These are phyloP conservation scores for Yamadazyma epiphylla DNA, from an alignment of 1,139 yeast species.

Conservation along the genomic window DNA sequence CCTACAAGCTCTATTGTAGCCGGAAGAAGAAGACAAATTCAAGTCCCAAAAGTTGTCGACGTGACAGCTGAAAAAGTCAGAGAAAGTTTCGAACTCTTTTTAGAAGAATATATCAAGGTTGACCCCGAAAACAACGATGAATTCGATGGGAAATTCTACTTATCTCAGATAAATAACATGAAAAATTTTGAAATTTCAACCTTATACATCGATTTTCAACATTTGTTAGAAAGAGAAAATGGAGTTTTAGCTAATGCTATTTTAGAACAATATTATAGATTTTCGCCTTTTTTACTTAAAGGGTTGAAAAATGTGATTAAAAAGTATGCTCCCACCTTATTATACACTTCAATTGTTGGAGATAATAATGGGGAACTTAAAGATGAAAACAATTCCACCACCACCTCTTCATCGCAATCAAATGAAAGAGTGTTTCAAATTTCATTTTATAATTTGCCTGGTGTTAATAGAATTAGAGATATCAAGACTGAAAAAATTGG, in stretches of 20 bases:
- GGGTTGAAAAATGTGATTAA: slow-evolving; percentile 74
- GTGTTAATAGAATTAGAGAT: slow-evolving; percentile 83
- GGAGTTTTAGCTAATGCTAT: slow-evolving; percentile 91
- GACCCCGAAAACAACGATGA: slow-evolving; percentile 30
- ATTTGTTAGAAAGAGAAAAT: slow-evolving; percentile 69
- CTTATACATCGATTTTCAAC: slow-evolving; percentile 80
- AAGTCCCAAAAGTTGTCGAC: slow-evolving; percentile 85
- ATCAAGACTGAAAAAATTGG: slow-evolving; percentile 89
- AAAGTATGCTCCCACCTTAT: slow-evolving; percentile 70
- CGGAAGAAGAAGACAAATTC: slow-evolving; percentile 50
- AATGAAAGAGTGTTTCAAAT: slow-evolving; percentile 82
- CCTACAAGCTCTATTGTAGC: slow-evolving; percentile 19
- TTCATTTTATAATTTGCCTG: slow-evolving; percentile 83
- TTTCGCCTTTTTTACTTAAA: slow-evolving; percentile 75
- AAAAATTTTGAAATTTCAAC: slow-evolving; percentile 72
- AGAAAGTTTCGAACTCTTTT: slow-evolving; percentile 82
- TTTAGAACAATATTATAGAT: slow-evolving; percentile 86
- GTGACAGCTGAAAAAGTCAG: slow-evolving; percentile 91
- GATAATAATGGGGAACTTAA: slow-evolving; percentile 16
- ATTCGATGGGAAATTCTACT: slow-evolving; percentile 58
- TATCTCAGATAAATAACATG: slow-evolving; percentile 82
- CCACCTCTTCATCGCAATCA: slow-evolving; percentile 28
- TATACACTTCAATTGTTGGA: slow-evolving; percentile 45
- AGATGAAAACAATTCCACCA: slow-evolving; percentile 10
- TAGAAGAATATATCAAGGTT: slow-evolving; percentile 52